phyloP scores from a whole-genome alignment of 2,329 filamentous ascomycete genomes.

The Lecanoromycetidae sp. region DNA sequence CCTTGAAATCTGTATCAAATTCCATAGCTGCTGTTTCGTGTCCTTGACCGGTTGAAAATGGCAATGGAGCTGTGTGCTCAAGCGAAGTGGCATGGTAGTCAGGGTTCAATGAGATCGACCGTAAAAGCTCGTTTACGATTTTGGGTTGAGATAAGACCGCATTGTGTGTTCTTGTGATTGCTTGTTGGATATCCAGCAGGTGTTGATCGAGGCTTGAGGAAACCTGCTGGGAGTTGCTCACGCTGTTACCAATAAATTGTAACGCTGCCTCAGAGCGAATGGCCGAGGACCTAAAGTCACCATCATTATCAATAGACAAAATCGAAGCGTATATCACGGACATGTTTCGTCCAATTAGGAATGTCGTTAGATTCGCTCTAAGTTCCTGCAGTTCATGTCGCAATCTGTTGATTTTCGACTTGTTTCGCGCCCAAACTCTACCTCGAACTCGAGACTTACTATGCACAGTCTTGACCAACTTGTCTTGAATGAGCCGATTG shows the following conservation, averaged over 20 bases:
- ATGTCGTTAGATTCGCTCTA: not conserved
- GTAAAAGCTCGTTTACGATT: not conserved
- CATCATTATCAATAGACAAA: not conserved
- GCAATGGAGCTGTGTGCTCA: not conserved
- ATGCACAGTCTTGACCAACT: not conserved
- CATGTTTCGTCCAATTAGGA: not conserved
- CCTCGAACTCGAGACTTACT: not conserved
- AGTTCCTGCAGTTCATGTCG: not conserved
- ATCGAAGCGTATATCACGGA: not conserved
- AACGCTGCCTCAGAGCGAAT: not conserved
- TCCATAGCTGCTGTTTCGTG: not conserved
- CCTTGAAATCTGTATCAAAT: no score
- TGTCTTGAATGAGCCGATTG: not conserved
- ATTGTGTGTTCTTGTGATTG: constrained; percentile 1
- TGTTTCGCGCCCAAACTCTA: constrained; percentile 7
- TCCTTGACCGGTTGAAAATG: not conserved
- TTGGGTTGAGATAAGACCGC: constrained; percentile 1
- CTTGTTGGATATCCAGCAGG: not conserved
- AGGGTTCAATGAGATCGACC: not conserved
- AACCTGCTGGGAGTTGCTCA: not conserved
- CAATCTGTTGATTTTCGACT: not conserved
- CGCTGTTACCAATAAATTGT: not conserved
- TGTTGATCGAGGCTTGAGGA: not conserved
- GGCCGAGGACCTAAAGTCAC: not conserved
- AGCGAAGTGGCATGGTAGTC: not conserved